Evolutionary conservation across 1,284 basidiomycete genomes (phyloP).

Genomic region (Wallemia hederae): DNA sequence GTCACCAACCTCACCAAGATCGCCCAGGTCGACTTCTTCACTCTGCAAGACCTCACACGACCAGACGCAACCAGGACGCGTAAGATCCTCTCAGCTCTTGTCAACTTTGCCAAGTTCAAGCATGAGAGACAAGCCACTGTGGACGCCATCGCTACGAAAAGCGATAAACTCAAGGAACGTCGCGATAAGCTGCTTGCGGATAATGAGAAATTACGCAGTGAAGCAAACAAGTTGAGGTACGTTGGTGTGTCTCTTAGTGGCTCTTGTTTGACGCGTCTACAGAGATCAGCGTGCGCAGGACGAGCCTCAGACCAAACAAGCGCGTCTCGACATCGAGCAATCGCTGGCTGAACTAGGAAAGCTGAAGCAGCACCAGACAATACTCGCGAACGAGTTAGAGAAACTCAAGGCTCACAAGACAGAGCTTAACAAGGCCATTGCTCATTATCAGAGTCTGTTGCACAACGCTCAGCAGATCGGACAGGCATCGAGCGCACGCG

Average conservation of each 20-base stretch:
- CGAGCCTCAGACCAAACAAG: background rate
- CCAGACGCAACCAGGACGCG: slow-evolving; percentile 43
- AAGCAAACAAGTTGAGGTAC: background rate
- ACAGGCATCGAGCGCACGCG: slow-evolving; percentile 29
- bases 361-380: background rate
- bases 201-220: background rate
- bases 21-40: slow-evolving; percentile 48
- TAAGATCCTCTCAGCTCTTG: slow-evolving; percentile 47
- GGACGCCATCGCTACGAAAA: background rate
- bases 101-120: slow-evolving; percentile 74
- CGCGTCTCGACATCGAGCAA: background rate
- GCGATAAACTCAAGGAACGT: background rate
- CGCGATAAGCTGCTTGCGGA: background rate
- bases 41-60: slow-evolving; percentile 34
- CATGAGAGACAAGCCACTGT: slow-evolving; percentile 22
- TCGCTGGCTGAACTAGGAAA: background rate
- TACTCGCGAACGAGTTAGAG: background rate
- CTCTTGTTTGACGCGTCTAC: background rate
- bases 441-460: background rate
- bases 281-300: background rate
- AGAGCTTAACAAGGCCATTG: background rate
- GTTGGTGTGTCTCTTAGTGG: background rate
- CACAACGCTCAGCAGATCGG: background rate
- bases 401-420: background rate
- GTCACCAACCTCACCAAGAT: slow-evolving; percentile 35